These are phyloP conservation scores for Mycena polygramma DNA, from an alignment of 768 basidiomycete species.

Conservation along the genomic window DNA sequence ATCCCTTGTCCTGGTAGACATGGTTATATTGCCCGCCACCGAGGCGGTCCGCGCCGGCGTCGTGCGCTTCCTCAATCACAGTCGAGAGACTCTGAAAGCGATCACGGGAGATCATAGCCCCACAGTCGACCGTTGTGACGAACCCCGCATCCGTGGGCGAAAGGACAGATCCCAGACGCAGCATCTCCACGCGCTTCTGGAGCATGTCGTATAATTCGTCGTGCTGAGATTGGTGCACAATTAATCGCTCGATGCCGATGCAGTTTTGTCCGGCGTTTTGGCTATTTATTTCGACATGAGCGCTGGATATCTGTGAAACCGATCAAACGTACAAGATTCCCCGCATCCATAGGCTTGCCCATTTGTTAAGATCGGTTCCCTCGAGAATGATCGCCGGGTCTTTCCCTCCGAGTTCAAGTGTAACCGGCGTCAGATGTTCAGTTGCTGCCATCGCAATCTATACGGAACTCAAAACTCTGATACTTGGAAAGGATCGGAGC, in stretches of 20 bases:
- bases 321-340: slow-evolving; percentile 84
- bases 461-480: neutral
- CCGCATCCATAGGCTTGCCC: slow-evolving; percentile 88
- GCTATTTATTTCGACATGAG: slow-evolving; percentile 54
- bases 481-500: neutral
- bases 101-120: slow-evolving; percentile 85
- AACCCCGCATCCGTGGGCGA: slow-evolving; percentile 76
- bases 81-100: slow-evolving; percentile 78
- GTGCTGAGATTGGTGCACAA: slow-evolving; percentile 86
- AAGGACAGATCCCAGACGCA: slow-evolving; percentile 86
- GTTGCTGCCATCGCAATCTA: slow-evolving; percentile 89
- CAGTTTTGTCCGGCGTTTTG: slow-evolving; percentile 97
- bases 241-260: slow-evolving; percentile 94
- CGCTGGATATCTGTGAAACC: slow-evolving; percentile 3
- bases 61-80: slow-evolving; percentile 77
- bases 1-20: slow-evolving; percentile 75
- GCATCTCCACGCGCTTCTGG: slow-evolving; percentile 69
- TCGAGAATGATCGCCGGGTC: slow-evolving; percentile 94
- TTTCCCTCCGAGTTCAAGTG: slow-evolving; percentile 95
- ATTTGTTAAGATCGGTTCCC: slow-evolving; percentile 84
- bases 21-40: slow-evolving; percentile 80
- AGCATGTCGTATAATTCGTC: slow-evolving; percentile 80
- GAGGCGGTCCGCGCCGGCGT: slow-evolving; percentile 72
- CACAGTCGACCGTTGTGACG: slow-evolving; percentile 83
- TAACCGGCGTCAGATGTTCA: slow-evolving; percentile 89